These are phyloP conservation scores for Aspergillus biplanus DNA, from an alignment of 495 filamentous ascomycete genomes.

Conservation along the genomic window DNA sequence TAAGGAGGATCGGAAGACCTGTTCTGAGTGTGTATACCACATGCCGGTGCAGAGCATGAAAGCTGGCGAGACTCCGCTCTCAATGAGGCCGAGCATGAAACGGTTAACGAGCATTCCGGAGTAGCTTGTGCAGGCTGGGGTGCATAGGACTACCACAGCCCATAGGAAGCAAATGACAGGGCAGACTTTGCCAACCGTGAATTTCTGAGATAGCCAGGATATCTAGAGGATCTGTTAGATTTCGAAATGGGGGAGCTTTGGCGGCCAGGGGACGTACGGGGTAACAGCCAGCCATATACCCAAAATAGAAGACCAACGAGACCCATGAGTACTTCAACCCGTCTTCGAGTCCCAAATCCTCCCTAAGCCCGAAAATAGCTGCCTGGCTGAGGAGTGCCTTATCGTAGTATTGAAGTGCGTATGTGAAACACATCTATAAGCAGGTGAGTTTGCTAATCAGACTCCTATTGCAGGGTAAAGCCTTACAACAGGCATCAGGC, in stretches of 20 bases:
- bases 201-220: slow-evolving; percentile 18
- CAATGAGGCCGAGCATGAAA: slow-evolving; percentile 15
- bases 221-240: slow-evolving; percentile 13
- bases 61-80: slow-evolving; percentile 18
- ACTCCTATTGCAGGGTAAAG: background rate
- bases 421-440: slow-evolving; percentile 17
- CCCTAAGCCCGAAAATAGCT: slow-evolving; percentile 18
- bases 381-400: slow-evolving; percentile 20
- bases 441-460: background rate
- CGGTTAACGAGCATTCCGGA: slow-evolving; percentile 21
- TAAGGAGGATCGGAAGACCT: slow-evolving; percentile 18
- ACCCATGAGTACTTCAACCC: slow-evolving; percentile 17
- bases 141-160: slow-evolving; percentile 13
- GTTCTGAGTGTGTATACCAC: slow-evolving; percentile 21
- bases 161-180: slow-evolving; percentile 19
- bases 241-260: background rate
- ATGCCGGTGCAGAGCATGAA: slow-evolving; percentile 22
- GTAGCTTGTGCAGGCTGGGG: slow-evolving; percentile 19
- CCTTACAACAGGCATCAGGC: slow-evolving; percentile 17
- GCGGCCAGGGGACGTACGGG: slow-evolving; percentile 7
- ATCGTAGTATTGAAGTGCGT: slow-evolving; percentile 22
- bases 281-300: slow-evolving; percentile 19
- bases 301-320: slow-evolving; percentile 21
- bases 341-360: slow-evolving; percentile 15
- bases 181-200: slow-evolving; percentile 19